Evolutionary conservation across 768 basidiomycete genomes (phyloP).

Genomic region (Leucogyrophana mollusca): DNA sequence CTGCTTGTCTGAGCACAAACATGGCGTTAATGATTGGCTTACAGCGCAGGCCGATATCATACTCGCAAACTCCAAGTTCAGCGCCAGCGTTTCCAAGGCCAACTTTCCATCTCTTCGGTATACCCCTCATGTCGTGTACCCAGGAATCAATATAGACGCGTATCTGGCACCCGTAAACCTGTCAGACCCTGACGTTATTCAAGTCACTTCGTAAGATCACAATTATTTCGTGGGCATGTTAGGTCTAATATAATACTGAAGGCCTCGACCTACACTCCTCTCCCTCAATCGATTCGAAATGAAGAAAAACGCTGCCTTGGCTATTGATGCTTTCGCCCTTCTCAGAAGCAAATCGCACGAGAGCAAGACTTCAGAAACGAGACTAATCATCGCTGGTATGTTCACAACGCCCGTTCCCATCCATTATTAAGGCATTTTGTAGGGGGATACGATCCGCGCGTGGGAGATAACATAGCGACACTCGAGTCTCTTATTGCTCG

Average conservation of each 20-base stretch:
- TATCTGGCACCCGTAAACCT: slow-evolving; percentile 51
- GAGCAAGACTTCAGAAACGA: slow-evolving; percentile 35
- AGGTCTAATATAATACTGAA: slow-evolving; percentile 35
- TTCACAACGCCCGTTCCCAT: background rate
- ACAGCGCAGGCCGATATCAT: slow-evolving; percentile 87
- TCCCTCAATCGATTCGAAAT: slow-evolving; percentile 94
- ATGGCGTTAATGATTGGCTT: slow-evolving; percentile 4
- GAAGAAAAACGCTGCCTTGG: slow-evolving; percentile 89
- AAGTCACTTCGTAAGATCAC: slow-evolving; percentile 54
- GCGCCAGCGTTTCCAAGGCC: slow-evolving; percentile 72
- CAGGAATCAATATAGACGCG: slow-evolving; percentile 82
- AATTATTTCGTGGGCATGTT: background rate
- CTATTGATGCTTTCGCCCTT: slow-evolving; percentile 72
- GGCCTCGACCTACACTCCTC: slow-evolving; percentile 64
- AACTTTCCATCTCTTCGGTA: slow-evolving; percentile 70
- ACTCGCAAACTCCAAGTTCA: slow-evolving; percentile 90
- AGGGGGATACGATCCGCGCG: slow-evolving; percentile 90
- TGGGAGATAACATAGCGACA: slow-evolving; percentile 80
- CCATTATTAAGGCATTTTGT: background rate
- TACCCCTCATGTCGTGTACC: slow-evolving; percentile 83
- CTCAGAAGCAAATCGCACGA: slow-evolving; percentile 34
- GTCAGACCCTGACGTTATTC: slow-evolving; percentile 48
- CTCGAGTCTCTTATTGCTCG: slow-evolving; percentile 61
- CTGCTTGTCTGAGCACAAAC: background rate
- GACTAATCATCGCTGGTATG: slow-evolving; percentile 80